Conservation (phyloP, 2,329 filamentous ascomycete genomes). For the Dactylellina cionopaga region DNA sequence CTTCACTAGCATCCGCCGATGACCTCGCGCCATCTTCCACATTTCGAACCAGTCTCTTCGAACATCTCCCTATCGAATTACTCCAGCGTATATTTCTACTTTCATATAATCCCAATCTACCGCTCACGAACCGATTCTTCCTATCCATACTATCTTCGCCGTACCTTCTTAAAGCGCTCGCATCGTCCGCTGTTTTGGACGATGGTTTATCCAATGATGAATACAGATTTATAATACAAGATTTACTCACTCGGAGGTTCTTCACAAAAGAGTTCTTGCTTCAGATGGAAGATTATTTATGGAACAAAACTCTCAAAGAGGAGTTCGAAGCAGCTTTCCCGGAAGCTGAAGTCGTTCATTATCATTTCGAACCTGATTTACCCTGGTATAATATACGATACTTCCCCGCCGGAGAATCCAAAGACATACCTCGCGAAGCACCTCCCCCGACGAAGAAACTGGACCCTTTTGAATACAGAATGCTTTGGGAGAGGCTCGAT, state of each 20-base stretch:
- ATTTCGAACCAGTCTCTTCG: conserved; percentile 23
- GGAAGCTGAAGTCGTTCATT: background rate
- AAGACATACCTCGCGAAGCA: background rate
- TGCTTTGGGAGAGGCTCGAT: conserved; percentile 20
- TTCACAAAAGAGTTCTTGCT: conserved; percentile 11
- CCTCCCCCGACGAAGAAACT: background rate
- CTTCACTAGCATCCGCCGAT: too few relatives aligned
- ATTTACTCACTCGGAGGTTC: conserved; percentile 25
- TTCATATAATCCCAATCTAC: conserved; percentile 38
- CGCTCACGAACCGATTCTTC: conserved; percentile 24
- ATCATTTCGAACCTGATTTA: too few relatives aligned
- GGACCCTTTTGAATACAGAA: conserved; percentile 7
- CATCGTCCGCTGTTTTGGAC: conserved; percentile 21
- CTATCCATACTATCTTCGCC: conserved; percentile 30
- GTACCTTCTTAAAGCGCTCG: conserved; percentile 3
- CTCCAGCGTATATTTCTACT: conserved; percentile 45
- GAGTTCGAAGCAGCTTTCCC: background rate
- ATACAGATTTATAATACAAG: conserved; percentile 8
- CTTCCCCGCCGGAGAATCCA: background rate
- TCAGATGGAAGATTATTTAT: conserved; percentile 11
- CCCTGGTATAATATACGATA: conserved; percentile 10
- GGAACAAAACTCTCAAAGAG: conserved; percentile 11
- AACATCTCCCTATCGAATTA: conserved; percentile 50
- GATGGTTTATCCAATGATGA: conserved; percentile 3
- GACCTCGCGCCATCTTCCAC: conserved; percentile 15